These are phyloP conservation scores for Epichloe gansuensis DNA, from an alignment of 2,329 filamentous ascomycete genomes.

Conservation along the genomic window DNA sequence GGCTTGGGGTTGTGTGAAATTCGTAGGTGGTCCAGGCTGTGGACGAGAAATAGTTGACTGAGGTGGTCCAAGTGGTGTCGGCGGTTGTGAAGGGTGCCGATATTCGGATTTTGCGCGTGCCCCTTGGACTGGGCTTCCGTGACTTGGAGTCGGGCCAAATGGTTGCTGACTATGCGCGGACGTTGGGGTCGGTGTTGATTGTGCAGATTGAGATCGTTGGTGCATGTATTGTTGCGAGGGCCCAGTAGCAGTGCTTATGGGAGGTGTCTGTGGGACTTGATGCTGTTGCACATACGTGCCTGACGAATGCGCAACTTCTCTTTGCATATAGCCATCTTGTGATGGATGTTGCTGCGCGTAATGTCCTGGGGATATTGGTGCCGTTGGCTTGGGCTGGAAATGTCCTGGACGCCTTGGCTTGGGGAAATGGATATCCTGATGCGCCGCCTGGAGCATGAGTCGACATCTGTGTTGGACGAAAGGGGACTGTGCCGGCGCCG, in stretches of 20 bases:
- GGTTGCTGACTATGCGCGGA: slow-evolving; percentile 48
- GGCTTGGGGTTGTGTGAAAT: slow-evolving; percentile 40
- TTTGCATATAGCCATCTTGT: slow-evolving; percentile 34
- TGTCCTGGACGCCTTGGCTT: slow-evolving; percentile 27
- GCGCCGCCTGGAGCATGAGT: slow-evolving; percentile 25
- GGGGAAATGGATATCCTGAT: slow-evolving; percentile 41
- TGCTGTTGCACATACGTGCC: slow-evolving; percentile 29
- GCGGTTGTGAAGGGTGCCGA: slow-evolving; percentile 41
- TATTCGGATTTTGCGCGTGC: slow-evolving; percentile 30
- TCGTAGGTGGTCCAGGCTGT: slow-evolving; percentile 31
- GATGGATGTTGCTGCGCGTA: slow-evolving; percentile 27
- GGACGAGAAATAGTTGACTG: slow-evolving; percentile 20
- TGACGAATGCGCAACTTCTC: slow-evolving; percentile 22
- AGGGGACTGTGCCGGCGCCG: slow-evolving; percentile 29
- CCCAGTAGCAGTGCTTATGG: slow-evolving; percentile 31
- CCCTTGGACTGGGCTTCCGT: slow-evolving; percentile 40
- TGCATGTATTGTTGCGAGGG: slow-evolving; percentile 26
- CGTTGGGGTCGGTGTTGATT: slow-evolving; percentile 49
- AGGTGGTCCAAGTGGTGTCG: slow-evolving; percentile 41
- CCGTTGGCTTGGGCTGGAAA: slow-evolving; percentile 38
- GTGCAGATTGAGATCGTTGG: slow-evolving; percentile 43
- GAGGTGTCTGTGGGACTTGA: slow-evolving; percentile 37
- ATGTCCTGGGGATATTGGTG: slow-evolving; percentile 37
- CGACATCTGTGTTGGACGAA: slow-evolving; percentile 37
- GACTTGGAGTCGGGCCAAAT: slow-evolving; percentile 36